Evolutionary conservation across 805 yeast species (phyloP).

Genomic region (Candida ortonii): DNA sequence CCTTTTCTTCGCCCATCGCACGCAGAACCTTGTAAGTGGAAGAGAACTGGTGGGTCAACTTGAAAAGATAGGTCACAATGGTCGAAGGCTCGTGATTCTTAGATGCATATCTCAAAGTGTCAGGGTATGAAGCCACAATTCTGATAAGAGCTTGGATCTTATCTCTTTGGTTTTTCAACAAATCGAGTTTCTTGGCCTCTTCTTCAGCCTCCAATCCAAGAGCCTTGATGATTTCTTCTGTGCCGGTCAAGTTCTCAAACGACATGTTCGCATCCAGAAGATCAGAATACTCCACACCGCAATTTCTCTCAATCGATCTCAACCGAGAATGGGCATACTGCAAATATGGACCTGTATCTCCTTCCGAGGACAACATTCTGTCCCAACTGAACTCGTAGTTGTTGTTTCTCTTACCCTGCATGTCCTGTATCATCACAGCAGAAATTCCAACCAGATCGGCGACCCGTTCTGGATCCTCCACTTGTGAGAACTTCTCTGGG

Average conservation of each 20-base stretch:
- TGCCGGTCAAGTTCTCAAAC: constrained; percentile 30
- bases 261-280: constrained; percentile 29
- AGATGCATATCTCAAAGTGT: constrained; percentile 75
- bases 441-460: constrained; percentile 96
- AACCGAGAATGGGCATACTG: constrained; percentile 98
- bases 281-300: constrained; percentile 43
- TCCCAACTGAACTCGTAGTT: constrained; percentile 97
- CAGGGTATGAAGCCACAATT: constrained; percentile 86
- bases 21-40: constrained; percentile 94
- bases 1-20: constrained; percentile 93
- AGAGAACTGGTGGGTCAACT: constrained; percentile 87
- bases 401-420: constrained; percentile 95
- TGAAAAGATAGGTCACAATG: constrained; percentile 88
- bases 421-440: constrained; percentile 98
- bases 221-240: constrained; percentile 25
- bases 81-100: constrained; percentile 91
- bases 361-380: constrained; percentile 96
- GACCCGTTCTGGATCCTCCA: constrained; percentile 88
- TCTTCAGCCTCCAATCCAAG: constrained; percentile 28
- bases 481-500: constrained; percentile 85
- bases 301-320: constrained; percentile 88
- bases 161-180: constrained; percentile 28
- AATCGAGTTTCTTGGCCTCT: constrained; percentile 31
- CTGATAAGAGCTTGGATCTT: constrained; percentile 59
- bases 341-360: constrained; percentile 98